Base-by-base conservation (phyloP, 495 filamentous ascomycete genomes). In the Baudoinia panamericana region DNA sequence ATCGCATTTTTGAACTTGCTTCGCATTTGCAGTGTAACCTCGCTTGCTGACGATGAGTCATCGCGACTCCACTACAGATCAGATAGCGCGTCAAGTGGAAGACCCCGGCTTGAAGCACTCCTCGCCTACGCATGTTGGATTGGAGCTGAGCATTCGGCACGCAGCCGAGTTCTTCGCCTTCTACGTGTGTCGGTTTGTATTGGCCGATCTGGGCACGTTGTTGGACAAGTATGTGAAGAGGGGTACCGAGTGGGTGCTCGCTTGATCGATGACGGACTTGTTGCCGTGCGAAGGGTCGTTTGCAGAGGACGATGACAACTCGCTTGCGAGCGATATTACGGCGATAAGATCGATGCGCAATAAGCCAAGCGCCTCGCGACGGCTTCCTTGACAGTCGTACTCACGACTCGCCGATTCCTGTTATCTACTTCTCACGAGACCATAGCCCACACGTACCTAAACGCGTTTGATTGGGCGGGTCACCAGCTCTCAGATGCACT, bases 81-180 rank as follows among this genome's bases (percentile, higher is more conserved):
- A 90, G 73, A 87, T 97, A 56, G 82, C 84, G 15, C 83, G 88
- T 36, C 86, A 93, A 64, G 84, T 93, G 28, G 90, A 97, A 56
- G 88, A 93, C 58, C 86, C 85, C 9, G 83, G 85, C 10, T 69
- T 93, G 28, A 80, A 80, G 51, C 84, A 88, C 64, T 73, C 73
- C 13, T 76, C 72, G 39, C 81, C 77, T 49, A 93, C 87, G 19
- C 84, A 93, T 51, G 84, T 96, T 37, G 92, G 90, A 13, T 70
- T 97, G 21, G 92, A 97, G 60, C 71, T 96, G 13, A 85, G 84
- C 58, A 83, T 84, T 21, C 75, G 86, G 15, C 88, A 95, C 61
- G 92, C 90, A 8, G 84, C 92, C 22, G 90, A 96, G 55, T 97
- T 97, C 63, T 97, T 97, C 58, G 87, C 78, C 21, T 94, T 97